Base-by-base conservation (phyloP, 2,329 filamentous ascomycete genomes). In the Venturiaceae sp. region DNA sequence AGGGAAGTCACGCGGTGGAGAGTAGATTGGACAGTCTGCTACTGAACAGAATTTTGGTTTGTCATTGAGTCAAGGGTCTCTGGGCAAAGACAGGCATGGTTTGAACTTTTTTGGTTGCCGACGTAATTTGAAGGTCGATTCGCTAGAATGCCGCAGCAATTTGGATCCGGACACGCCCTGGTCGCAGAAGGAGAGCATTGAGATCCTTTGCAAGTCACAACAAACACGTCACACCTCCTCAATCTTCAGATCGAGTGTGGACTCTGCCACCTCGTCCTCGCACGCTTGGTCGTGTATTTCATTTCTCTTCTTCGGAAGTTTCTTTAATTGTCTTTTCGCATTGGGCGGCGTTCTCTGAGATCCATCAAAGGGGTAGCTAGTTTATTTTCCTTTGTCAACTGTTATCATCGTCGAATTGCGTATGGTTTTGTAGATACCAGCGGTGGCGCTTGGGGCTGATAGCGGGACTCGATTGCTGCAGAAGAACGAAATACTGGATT, bases 1-100 rank as follows among this genome's bases (percentile, higher is more conserved):
- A 69, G 90, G 88, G 58, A 90, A 87, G 75, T 89, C 86, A 65
- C 80, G 87, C 26, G 30, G 16, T 26, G 58, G 50, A 21, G 47
- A 46, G 26, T 58, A 58, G 32, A 34, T 30, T 55, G 52, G 21
- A 36, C 9, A 16, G n/a, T 26, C 44, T n/a, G n/a, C n/a, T n/a
- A n/a, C n/a, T n/a, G n/a, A n/a, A n/a, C n/a, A n/a, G n/a, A n/a
- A n/a, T n/a, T n/a, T n/a, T n/a, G n/a, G n/a, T n/a, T n/a, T n/a
- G n/a, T n/a, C n/a, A n/a, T n/a, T n/a, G n/a, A n/a, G n/a, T n/a
- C n/a, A n/a, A n/a, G n/a, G n/a, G n/a, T n/a, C n/a, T n/a, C n/a
- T n/a, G n/a, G n/a, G n/a, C n/a, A n/a, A n/a, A n/a, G n/a, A n/a
- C n/a, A n/a, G n/a, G n/a, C n/a, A n/a, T n/a, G n/a, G n/a, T n/a